phyloP scores from a whole-genome alignment of 2,329 filamentous ascomycete species.

The Atkinsonella texensis region DNA sequence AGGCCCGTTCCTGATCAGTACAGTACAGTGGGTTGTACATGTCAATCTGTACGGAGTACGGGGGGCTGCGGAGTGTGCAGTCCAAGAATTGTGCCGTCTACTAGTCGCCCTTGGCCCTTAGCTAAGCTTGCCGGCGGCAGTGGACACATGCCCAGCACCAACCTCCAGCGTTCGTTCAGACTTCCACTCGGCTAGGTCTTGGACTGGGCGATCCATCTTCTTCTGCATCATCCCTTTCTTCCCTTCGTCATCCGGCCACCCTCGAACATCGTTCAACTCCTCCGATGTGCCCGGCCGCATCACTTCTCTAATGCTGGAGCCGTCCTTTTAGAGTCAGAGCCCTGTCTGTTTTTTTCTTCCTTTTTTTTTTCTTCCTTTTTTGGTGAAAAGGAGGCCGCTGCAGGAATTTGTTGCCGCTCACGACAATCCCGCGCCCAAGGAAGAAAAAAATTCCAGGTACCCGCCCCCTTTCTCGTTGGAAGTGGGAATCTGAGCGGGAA shows the following conservation, averaged over 20 bases:
- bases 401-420: conserved; percentile 2
- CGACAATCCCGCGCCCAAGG: neutral
- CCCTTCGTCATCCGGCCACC: conserved; percentile 1
- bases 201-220: neutral
- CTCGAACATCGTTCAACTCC: neutral
- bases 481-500: conserved; percentile 12
- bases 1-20: neutral
- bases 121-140: no score
- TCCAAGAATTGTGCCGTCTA: no score
- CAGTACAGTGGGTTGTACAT: no score
- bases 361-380: conserved; percentile 11
- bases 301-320: conserved; percentile 17
- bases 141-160: neutral
- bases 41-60: neutral
- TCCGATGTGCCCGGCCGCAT: conserved; percentile 22
- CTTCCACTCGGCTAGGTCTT: neutral
- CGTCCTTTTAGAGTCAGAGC: neutral
- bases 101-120: no score
- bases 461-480: conserved; percentile 6
- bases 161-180: neutral
- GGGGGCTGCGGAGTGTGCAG: neutral
- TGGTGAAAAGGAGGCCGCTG: conserved; percentile 8
- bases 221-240: conserved; percentile 2
- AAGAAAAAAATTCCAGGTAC: conserved; percentile 5
- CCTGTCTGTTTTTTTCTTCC: conserved; percentile 10